Evolutionary conservation across 805 yeast genomes (phyloP).

Genomic region (Ogataea paradorogensis): DNA sequence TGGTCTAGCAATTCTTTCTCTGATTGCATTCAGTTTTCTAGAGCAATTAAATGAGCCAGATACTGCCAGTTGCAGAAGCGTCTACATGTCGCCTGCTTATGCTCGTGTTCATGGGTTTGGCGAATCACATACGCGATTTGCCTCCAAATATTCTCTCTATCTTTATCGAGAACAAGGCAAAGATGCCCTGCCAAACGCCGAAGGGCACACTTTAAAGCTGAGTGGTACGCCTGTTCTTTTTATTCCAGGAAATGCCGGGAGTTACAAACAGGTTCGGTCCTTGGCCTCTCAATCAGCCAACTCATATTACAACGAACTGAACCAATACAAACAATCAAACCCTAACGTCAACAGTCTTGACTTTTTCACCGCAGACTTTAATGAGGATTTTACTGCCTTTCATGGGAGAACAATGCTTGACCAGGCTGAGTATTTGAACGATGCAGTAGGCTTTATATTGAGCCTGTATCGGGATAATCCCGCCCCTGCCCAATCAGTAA

Average conservation of each 20-base stretch:
- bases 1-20: slow-evolving; percentile 25
- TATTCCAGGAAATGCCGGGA: slow-evolving; percentile 98
- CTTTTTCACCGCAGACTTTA: slow-evolving; percentile 89
- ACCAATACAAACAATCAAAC: slow-evolving; percentile 26
- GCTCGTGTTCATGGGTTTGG: slow-evolving; percentile 75
- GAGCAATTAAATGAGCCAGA: slow-evolving; percentile 43
- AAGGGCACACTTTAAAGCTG: slow-evolving; percentile 28
- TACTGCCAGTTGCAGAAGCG: slow-evolving; percentile 53
- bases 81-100: slow-evolving; percentile 82
- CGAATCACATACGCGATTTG: slow-evolving; percentile 61
- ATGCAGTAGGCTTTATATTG: slow-evolving; percentile 76
- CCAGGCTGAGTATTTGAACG: slow-evolving; percentile 90
- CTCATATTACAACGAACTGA: slow-evolving; percentile 41
- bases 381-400: slow-evolving; percentile 93
- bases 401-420: slow-evolving; percentile 92
- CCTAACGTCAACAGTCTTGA: slow-evolving; percentile 54
- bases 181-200: slow-evolving; percentile 51
- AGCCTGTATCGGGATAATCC: slow-evolving; percentile 50
- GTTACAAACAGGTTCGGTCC: slow-evolving; percentile 84
- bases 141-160: slow-evolving; percentile 80
- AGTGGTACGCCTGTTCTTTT: slow-evolving; percentile 86
- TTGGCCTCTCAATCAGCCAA: slow-evolving; percentile 81
- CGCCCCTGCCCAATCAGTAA: slow-evolving; percentile 52
- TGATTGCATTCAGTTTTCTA: slow-evolving; percentile 30
- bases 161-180: slow-evolving; percentile 81